Conservation (phyloP, 768 basidiomycete genomes). For the Panus rudis region DNA sequence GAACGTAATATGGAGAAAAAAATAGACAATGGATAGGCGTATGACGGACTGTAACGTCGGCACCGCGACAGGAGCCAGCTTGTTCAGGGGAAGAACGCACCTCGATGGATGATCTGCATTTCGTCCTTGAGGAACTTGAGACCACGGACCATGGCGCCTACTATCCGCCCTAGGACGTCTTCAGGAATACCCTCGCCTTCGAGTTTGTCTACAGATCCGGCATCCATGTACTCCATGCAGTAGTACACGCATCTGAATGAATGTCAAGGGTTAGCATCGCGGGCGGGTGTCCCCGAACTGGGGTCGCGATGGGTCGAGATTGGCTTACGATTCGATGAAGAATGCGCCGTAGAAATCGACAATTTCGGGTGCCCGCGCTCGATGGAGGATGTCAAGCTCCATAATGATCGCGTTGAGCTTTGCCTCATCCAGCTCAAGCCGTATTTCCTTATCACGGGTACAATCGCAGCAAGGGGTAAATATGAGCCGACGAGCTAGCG, state of each 20-base stretch:
- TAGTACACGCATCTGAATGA: conserved; percentile 72
- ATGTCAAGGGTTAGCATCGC: not conserved
- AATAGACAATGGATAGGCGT: not conserved
- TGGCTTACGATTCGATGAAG: conserved; percentile 84
- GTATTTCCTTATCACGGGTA: conserved; percentile 71
- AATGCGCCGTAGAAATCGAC: conserved; percentile 99
- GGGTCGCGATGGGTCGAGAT: no score
- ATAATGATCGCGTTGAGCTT: conserved; percentile 96
- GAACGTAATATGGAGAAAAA: not conserved
- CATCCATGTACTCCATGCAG: conserved; percentile 99
- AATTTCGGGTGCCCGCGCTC: conserved; percentile 84
- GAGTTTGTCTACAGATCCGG: conserved; percentile 89
- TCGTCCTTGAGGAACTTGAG: conserved; percentile 94
- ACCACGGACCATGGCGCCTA: conserved; percentile 77
- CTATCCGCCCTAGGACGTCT: conserved; percentile 75
- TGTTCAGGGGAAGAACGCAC: conserved; percentile 24
- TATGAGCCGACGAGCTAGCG: not conserved
- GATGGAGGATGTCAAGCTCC: conserved; percentile 97
- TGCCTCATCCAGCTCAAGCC: conserved; percentile 87
- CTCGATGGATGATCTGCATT: conserved; percentile 78
- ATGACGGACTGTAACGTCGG: not conserved
- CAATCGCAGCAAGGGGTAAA: not conserved
- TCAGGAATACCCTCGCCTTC: conserved; percentile 50
- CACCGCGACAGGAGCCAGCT: not conserved
- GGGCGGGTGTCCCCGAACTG: no score